phyloP scores from a whole-genome alignment of 176 grass and related monocot genomes.

The Phyllostachys edulis region DNA sequence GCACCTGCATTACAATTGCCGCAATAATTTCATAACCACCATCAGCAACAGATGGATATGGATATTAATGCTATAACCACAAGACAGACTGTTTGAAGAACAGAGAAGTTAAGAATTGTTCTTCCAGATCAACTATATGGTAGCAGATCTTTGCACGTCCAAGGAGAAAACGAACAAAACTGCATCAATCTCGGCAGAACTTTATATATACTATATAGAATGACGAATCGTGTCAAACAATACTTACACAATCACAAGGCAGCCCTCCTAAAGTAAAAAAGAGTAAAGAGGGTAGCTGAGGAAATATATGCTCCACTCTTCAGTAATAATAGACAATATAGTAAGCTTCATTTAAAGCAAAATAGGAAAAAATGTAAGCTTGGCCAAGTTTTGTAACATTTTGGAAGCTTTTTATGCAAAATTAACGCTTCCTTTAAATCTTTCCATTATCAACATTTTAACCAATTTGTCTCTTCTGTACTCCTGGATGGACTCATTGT shows the following conservation, averaged over 20 bases:
- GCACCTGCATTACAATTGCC: neutral
- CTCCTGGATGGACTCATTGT: neutral
- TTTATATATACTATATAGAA: slow-evolving; percentile 11
- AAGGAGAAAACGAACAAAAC: neutral
- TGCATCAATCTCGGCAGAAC: neutral
- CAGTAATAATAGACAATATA: neutral
- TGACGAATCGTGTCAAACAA: neutral
- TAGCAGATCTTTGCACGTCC: neutral
- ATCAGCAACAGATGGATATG: neutral
- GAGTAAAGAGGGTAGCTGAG: neutral
- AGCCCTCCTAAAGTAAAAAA: neutral
- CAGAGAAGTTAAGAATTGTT: neutral
- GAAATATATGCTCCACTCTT: neutral
- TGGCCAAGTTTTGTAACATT: slow-evolving; percentile 6
- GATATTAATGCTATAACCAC: slow-evolving; percentile 26
- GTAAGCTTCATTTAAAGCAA: neutral
- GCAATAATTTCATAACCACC: slow-evolving; percentile 34
- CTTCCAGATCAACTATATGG: neutral
- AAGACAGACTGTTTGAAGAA: slow-evolving; percentile 3
- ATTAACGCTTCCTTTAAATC: neutral
- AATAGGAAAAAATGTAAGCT: neutral
- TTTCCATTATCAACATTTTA: slow-evolving; percentile 20
- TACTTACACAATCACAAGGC: slow-evolving; percentile 3
- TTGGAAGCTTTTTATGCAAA: neutral
- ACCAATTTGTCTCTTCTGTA: neutral